phyloP scores from a whole-genome alignment of 2,329 filamentous ascomycete species.

The Lasiodiplodia citricola region DNA sequence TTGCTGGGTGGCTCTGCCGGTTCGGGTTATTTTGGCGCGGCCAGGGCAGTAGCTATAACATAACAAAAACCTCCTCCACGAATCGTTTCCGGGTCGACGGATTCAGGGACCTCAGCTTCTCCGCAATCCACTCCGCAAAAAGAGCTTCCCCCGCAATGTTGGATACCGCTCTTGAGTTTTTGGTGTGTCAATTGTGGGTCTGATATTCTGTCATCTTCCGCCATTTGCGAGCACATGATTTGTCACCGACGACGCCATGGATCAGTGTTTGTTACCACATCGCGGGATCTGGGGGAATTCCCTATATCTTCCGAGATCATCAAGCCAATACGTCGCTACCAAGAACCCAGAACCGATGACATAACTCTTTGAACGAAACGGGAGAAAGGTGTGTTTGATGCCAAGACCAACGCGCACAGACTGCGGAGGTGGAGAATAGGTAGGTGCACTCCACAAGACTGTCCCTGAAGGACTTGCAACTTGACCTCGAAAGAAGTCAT shows the following conservation, averaged over 20 bases:
- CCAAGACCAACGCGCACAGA: not conserved
- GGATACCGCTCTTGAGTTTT: not conserved
- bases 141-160: constrained; percentile 18
- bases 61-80: constrained; percentile 20
- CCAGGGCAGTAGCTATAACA: constrained; percentile 20
- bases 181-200: not conserved
- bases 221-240: not conserved
- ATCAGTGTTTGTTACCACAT: not conserved
- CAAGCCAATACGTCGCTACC: not conserved
- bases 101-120: constrained; percentile 14
- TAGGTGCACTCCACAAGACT: not conserved
- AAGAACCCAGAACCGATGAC: not conserved
- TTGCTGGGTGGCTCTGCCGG: not conserved
- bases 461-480: not conserved
- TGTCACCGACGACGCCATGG: not conserved
- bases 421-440: not conserved
- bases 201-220: not conserved
- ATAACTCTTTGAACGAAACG: not conserved
- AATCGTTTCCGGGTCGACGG: constrained; percentile 8
- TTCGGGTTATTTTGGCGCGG: constrained; percentile 2
- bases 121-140: constrained; percentile 6
- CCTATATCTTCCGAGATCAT: not conserved
- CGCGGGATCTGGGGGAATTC: not conserved
- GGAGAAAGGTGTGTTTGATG: not conserved
- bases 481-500: not conserved